Percentiles rank a stretch among this genome's conserved stretches.
Conservation (phyloP, 805 yeast genomes). For the Cyberlindnera amylophila region DNA sequence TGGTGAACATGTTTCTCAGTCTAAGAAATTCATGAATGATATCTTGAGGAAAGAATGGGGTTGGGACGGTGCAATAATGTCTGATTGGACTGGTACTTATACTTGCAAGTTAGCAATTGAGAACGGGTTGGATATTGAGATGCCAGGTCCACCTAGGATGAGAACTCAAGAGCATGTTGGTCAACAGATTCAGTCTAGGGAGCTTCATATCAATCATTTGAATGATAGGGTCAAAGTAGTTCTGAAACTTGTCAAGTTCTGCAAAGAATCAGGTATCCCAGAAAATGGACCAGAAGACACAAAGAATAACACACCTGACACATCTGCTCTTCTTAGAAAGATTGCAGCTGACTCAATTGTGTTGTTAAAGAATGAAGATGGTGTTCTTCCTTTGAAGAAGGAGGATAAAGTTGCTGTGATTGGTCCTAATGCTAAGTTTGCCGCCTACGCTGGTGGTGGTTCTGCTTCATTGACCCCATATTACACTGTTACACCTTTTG, state of each 20-base stretch:
- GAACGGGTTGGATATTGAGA: slow-evolving; percentile 60
- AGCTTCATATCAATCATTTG: slow-evolving; percentile 36
- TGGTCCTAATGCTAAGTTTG: slow-evolving; percentile 54
- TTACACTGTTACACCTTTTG: slow-evolving; percentile 46
- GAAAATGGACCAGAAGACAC: slow-evolving; percentile 23
- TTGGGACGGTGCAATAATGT: slow-evolving; percentile 53
- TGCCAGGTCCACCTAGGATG: slow-evolving; percentile 62
- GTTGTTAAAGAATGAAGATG: slow-evolving; percentile 49
- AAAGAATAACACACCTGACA: slow-evolving; percentile 44
- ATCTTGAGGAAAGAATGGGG: slow-evolving; percentile 54
- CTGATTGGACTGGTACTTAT: slow-evolving; percentile 63
- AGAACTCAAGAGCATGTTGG: slow-evolving; percentile 35
- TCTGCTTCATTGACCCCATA: slow-evolving; percentile 50
- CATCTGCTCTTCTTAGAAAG: slow-evolving; percentile 39
- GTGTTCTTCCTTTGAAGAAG: slow-evolving; percentile 44
- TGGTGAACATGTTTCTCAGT: slow-evolving; percentile 54
- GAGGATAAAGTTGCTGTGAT: slow-evolving; percentile 45
- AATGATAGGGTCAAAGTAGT: slow-evolving; percentile 51
- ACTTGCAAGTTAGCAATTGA: slow-evolving; percentile 42
- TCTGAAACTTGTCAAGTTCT: slow-evolving; percentile 45
- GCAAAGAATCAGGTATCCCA: slow-evolving; percentile 35
- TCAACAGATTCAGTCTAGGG: slow-evolving; percentile 41
- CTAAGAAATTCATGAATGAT: slow-evolving; percentile 38
- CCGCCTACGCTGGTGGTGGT: slow-evolving; percentile 59
- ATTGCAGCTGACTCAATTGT: slow-evolving; percentile 51